These are phyloP conservation scores for Chlamydomonas sp. DNA, from an alignment of 139 green algal species.

Conservation along the genomic window DNA sequence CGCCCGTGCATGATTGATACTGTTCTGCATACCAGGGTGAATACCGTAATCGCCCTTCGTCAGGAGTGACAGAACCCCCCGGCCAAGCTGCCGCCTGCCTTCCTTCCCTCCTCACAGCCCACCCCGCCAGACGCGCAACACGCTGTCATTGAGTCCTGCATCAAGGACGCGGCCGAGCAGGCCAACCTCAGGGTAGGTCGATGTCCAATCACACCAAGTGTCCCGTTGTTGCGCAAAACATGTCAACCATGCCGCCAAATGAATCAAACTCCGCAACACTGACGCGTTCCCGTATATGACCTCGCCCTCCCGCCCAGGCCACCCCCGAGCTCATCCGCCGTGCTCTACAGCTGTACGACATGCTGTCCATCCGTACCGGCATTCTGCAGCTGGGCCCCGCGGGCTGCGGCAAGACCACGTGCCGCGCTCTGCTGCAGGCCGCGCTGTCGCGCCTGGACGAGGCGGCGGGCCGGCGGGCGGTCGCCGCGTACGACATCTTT, in stretches of 20 bases:
- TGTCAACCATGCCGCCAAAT: no score
- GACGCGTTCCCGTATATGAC: no score
- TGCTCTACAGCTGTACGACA: conserved; percentile 46
- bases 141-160: conserved; percentile 8
- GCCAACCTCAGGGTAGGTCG: neutral
- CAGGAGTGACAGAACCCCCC: no score
- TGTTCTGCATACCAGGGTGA: no score
- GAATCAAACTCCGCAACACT: no score
- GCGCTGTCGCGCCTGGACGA: conserved; percentile 55
- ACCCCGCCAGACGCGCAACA: conserved; percentile 7
- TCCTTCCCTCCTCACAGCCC: neutral
- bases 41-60: no score
- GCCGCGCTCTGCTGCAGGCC: conserved; percentile 47
- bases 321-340: conserved; percentile 33
- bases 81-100: no score
- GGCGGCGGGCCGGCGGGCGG: conserved; percentile 19
- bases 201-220: no score
- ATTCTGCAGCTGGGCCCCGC: conserved; percentile 70
- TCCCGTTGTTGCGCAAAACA: no score
- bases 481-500: conserved; percentile 32
- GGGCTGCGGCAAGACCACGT: conserved; percentile 64
- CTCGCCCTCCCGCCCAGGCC: conserved; percentile 4
- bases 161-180: neutral
- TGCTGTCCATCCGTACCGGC: conserved; percentile 63
- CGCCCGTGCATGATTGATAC: no score